Base-by-base conservation (phyloP, 805 yeast genomes). In the Schwanniomyces yamadae region DNA sequence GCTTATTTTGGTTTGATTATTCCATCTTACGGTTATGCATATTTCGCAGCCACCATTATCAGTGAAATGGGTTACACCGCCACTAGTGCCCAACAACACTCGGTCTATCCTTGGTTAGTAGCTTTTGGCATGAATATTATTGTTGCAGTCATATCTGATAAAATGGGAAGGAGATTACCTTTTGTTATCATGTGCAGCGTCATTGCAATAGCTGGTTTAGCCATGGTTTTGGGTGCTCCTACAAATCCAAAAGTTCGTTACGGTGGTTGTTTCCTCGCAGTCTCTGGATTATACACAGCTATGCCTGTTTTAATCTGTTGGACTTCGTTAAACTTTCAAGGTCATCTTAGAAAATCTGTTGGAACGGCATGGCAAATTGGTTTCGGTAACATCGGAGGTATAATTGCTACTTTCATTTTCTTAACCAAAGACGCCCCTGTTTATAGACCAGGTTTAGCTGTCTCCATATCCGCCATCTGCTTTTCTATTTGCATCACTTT, bases 21-120 rank as follows among this genome's bases (percentile, higher is more conserved):
- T 40, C 87, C 88, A n/a, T 72, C 87, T 12, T 83, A 83, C 48
- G 83, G 87, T 28, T 82, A 81, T 50, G 88, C 89, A 11, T 82
- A 76, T 56, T 82, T 82, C 55, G 81, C 88, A 14, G 79, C 86
- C 28, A 67, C 82, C 20, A 82, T 82, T 52, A 79, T 82, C 52
- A 65, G 64, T 34, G 59, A 73, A 26, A 65, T 82, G 63, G 82
- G 84, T 14, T 71, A 81, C 66, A 72, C 86, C 2, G 80, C 86
- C 3, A 82, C 79, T 49, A 67, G 75, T 37, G 91, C 95, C 7
- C 88, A 88, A 58, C 75, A 82, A 37, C 82, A 81, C 61, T 83
- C 95, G 0, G 85, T 88, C 32, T 89, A 87, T 46, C 95, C 95
- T 14, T 88, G 95, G 90, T 68, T 85, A 27, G 63, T 73, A 19